Evolutionary conservation across 202 grass and related monocot genomes (phyloP).

Genomic region (Hordeum pubiflorum): DNA sequence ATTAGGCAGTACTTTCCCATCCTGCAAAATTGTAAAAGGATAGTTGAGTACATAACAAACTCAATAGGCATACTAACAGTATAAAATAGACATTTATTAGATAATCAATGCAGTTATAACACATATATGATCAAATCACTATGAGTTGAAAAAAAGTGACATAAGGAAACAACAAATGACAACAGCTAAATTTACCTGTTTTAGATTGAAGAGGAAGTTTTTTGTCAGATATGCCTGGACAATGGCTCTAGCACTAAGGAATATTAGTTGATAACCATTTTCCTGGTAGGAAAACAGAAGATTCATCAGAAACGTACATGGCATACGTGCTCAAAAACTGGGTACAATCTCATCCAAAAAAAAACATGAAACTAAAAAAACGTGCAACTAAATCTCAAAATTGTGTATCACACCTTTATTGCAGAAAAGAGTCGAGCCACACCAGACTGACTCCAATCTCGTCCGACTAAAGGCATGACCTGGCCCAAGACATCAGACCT

Average conservation of each 20-base stretch:
- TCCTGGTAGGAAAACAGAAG: slow-evolving; percentile 53
- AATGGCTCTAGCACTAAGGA: slow-evolving; percentile 98
- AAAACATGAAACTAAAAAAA: slow-evolving; percentile 14
- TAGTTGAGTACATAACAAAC: slow-evolving; percentile 14
- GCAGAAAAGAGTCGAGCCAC: slow-evolving; percentile 95
- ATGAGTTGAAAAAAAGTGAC: neutral
- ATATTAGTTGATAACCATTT: slow-evolving; percentile 97
- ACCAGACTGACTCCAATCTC: slow-evolving; percentile 94
- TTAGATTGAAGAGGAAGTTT: slow-evolving; percentile 95
- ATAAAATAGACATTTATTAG: neutral
- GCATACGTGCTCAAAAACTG: slow-evolving; percentile 13
- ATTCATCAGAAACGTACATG: neutral
- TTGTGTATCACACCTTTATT: slow-evolving; percentile 58
- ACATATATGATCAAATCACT: neutral
- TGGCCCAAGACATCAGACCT: slow-evolving; percentile 99
- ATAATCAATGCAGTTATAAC: neutral
- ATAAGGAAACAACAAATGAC: slow-evolving; percentile 1
- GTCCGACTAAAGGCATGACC: slow-evolving; percentile 98
- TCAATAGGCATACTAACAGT: neutral
- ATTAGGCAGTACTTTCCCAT: slow-evolving; percentile 91
- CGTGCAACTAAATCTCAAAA: slow-evolving; percentile 4
- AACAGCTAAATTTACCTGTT: slow-evolving; percentile 56
- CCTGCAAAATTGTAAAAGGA: slow-evolving; percentile 44
- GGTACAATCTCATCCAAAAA: slow-evolving; percentile 6
- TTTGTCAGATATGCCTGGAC: slow-evolving; percentile 97